phyloP scores from a whole-genome alignment of 768 basidiomycete genomes.

The Pleurotus cornucopiae region DNA sequence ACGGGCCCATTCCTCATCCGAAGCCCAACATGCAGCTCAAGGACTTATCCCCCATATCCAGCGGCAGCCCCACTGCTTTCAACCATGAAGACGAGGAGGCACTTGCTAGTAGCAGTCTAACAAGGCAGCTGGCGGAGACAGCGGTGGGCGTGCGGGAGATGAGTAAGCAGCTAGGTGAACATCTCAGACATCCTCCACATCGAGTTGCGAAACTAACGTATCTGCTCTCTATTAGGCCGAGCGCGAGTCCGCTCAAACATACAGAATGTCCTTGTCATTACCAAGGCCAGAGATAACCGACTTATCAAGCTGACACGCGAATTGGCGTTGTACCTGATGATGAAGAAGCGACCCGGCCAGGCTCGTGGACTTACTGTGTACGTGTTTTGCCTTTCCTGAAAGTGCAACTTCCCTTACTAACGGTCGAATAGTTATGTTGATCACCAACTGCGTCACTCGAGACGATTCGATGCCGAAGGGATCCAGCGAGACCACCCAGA shows the following conservation, averaged over 20 bases:
- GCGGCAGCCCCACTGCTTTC: slow-evolving; percentile 20
- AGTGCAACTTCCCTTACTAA: slow-evolving; percentile 13
- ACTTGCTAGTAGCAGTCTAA: slow-evolving; percentile 66
- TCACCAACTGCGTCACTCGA: slow-evolving; percentile 80
- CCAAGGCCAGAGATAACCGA: slow-evolving; percentile 95
- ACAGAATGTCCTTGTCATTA: slow-evolving; percentile 91
- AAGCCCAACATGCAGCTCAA: slow-evolving; percentile 8
- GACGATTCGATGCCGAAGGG: slow-evolving; percentile 91
- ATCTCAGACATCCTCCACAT: too few species aligned
- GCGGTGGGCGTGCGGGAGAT: slow-evolving; percentile 96
- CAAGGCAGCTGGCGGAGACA: slow-evolving; percentile 92
- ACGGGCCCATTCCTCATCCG: slow-evolving; percentile 14
- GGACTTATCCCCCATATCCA: slow-evolving; percentile 14
- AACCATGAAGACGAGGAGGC: slow-evolving; percentile 62
- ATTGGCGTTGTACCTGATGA: slow-evolving; percentile 93
- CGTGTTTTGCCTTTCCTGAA: slow-evolving; percentile 14
- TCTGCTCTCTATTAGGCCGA: slow-evolving; percentile 53
- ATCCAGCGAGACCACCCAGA: slow-evolving; percentile 85
- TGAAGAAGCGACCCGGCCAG: slow-evolving; percentile 62
- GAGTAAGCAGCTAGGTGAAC: slow-evolving; percentile 94
- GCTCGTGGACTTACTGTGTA: slow-evolving; percentile 85
- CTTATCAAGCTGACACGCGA: slow-evolving; percentile 94
- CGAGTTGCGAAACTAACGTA: not conserved
- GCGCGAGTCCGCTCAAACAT: slow-evolving; percentile 89
- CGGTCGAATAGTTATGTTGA: slow-evolving; percentile 77